Base-by-base conservation (phyloP, 192 early-diverging fungal species). In the Irineochytrium annulatum region DNA sequence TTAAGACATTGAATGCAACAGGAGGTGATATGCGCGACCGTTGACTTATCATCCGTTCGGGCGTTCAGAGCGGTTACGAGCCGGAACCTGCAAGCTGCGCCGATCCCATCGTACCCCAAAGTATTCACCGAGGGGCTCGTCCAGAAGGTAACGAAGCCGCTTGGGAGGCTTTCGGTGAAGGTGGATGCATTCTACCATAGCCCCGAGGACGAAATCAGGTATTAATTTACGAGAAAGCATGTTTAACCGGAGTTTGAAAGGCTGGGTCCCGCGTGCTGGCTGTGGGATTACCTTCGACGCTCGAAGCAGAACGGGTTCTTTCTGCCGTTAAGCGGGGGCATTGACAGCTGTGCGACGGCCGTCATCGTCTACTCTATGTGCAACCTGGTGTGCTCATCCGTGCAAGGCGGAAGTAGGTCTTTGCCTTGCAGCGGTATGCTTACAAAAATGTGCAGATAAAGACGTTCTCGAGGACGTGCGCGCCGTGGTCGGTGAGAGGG, bases 251-350 rank as follows among this genome's bases (percentile, higher is more conserved):
- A 11, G 13, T 20, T 8, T 51, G 32, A 4, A 54, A 59, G 20
- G 43, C 41, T 91, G 49, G 94, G 95, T 16, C 95, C 95, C 22
- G 94, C 96, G 1, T 98, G 97, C 79, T 99, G 97, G 97, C 80
- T 99, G 22, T 99, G 97, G 97, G 97, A 99, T 69, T 99, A 99
- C 62, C 76, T 99, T 33, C 81, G 97, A 5, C 76, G 97, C 24
- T 94, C 95, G 27, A 89, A 90, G 43, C 22, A 51, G 27, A 82
- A 83, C 5, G 96, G 96, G 0, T 97, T 85, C 77, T 99, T 99
- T 62, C 73, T 99, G 52, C 95, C 96, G 17, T 72, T 99, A 39
- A 94, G 91, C 68, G 96, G 96, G 46, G 96, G 96, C n/a, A 89
- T 99, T 24, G 96, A 99, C 66, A 94, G 91, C 65, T 99, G 96